Evolutionary conservation across 2,329 filamentous ascomycete species (phyloP).

Genomic region (Microdochium trichocladiopsis): DNA sequence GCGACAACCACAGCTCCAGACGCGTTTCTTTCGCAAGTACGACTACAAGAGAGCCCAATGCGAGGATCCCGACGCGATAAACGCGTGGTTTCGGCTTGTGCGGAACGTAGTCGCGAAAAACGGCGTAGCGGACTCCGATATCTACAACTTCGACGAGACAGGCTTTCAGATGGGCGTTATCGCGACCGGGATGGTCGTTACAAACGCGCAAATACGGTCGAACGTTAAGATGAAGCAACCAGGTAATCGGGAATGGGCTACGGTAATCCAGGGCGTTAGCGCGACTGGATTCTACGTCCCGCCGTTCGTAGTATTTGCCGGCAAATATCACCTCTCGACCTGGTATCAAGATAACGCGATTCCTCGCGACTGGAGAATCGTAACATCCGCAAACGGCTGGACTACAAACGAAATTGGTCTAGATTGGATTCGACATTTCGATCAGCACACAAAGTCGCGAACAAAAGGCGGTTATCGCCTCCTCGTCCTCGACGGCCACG

Average conservation of each 20-base stretch:
- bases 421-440: background rate
- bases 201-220: too few species aligned
- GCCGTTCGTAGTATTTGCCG: constrained; percentile 4
- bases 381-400: background rate
- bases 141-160: constrained; percentile 4
- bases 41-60: too few species aligned
- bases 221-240: constrained; percentile 1
- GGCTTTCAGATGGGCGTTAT: constrained; percentile 2
- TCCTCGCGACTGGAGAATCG: constrained; percentile 1
- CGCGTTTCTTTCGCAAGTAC: background rate
- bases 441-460: background rate
- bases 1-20: background rate
- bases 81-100: too few species aligned
- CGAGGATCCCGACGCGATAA: too few species aligned
- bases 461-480: constrained; percentile 1
- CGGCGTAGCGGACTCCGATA: too few species aligned
- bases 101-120: too few species aligned
- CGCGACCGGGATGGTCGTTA: constrained; percentile 1
- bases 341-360: background rate
- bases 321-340: constrained; percentile 1
- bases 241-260: constrained; percentile 6
- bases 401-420: background rate
- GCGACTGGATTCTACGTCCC: constrained; percentile 1
- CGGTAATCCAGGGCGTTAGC: constrained; percentile 4
- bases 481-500: constrained; percentile 10